Conservation (phyloP, 2,329 filamentous ascomycete species). For the Ceratocystis variospora region DNA sequence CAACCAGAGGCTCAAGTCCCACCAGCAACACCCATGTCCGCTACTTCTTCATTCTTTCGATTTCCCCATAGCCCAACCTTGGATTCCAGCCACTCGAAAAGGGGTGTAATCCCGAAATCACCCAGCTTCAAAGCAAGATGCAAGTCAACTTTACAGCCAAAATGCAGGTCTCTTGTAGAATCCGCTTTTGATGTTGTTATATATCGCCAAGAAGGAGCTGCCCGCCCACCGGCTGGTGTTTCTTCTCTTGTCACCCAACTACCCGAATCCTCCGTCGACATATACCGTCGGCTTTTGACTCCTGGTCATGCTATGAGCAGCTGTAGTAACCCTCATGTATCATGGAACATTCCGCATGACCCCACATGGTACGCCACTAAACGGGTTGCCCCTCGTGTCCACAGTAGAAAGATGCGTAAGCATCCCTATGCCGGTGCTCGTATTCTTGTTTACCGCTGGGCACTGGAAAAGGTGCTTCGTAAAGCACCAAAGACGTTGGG, state of each 20-base stretch:
- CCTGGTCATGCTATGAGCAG: not conserved
- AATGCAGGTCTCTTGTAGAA: not conserved
- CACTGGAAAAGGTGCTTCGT: not conserved
- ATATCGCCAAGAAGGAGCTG: constrained; percentile 8
- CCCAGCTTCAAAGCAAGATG: not conserved
- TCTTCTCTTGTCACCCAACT: constrained; percentile 10
- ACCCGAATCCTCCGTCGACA: constrained; percentile 1
- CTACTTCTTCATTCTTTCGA: not conserved
- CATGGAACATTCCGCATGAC: constrained; percentile 5
- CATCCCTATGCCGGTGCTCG: not conserved
- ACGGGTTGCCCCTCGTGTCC: not conserved
- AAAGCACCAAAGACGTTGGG: not conserved
- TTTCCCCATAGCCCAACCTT: not conserved
- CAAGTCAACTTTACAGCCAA: not conserved
- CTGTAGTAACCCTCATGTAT: constrained; percentile 3
- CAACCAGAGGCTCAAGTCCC: not conserved
- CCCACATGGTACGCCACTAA: constrained; percentile 8
- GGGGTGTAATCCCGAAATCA: not conserved
- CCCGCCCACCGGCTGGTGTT: not conserved
- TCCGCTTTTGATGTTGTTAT: constrained; percentile 7
- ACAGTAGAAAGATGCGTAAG: constrained; percentile 5
- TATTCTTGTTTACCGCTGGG: constrained; percentile 10
- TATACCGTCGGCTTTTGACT: constrained; percentile 9
- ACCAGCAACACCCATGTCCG: not conserved
- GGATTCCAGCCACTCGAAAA: not conserved